phyloP scores from a whole-genome alignment of 345 rosid species.

The Punica granatum region DNA sequence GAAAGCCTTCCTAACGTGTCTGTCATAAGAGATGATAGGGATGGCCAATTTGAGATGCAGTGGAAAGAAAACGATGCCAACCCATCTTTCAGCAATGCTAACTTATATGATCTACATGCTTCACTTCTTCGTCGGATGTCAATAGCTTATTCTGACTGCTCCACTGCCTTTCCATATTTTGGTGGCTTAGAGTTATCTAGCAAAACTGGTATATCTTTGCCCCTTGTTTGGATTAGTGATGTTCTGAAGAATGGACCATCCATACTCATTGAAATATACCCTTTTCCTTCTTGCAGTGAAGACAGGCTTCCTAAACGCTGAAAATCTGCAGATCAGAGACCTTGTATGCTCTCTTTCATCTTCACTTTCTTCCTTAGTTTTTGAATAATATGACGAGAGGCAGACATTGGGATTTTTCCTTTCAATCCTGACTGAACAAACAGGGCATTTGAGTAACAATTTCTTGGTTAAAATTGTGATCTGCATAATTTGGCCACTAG shows the following conservation, averaged over 20 bases:
- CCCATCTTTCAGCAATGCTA: slow-evolving; percentile 17
- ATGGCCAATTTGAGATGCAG: slow-evolving; percentile 44
- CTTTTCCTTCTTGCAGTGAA: slow-evolving; percentile 35
- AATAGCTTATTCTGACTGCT: slow-evolving; percentile 34
- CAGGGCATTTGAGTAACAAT: neutral
- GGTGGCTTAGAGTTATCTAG: slow-evolving; percentile 47
- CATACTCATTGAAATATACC: slow-evolving; percentile 7
- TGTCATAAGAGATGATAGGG: slow-evolving; percentile 29
- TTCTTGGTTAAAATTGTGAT: neutral
- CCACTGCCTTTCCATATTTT: slow-evolving; percentile 25
- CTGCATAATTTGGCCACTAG: slow-evolving; percentile 24
- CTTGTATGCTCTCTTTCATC: slow-evolving; percentile 39
- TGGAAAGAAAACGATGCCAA: slow-evolving; percentile 35
- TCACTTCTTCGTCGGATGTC: slow-evolving; percentile 54
- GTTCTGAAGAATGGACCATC: slow-evolving; percentile 1
- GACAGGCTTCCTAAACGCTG: slow-evolving; percentile 33
- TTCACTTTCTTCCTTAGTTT: neutral
- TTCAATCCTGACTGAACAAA: neutral
- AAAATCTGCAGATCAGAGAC: slow-evolving; percentile 34
- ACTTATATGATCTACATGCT: slow-evolving; percentile 32
- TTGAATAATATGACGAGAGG: neutral
- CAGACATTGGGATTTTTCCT: neutral
- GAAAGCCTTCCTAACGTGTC: slow-evolving; percentile 56
- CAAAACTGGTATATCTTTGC: slow-evolving; percentile 29
- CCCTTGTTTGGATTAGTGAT: neutral